Percentiles rank a stretch among this genome's conserved stretches.
Evolutionary conservation across 1,284 basidiomycete species (phyloP).

Genomic region (Sporisorium reilianum): DNA sequence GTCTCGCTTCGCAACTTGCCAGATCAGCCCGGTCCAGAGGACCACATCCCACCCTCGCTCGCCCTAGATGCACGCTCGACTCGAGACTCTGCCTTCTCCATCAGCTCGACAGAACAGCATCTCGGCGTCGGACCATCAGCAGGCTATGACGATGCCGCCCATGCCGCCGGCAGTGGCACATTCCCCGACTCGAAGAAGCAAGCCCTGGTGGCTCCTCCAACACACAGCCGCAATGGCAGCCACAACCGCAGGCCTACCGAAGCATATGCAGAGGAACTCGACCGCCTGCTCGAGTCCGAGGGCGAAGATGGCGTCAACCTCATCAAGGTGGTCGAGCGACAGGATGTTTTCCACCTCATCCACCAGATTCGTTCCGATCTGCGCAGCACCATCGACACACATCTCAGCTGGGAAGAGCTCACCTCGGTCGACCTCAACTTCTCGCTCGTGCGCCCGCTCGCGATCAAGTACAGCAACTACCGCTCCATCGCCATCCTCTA

Average conservation of each 20-base stretch:
- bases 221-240: slow-evolving; percentile 16
- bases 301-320: slow-evolving; percentile 53
- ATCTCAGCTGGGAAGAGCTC: slow-evolving; percentile 62
- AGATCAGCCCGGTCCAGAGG: slow-evolving; percentile 34
- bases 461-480: slow-evolving; percentile 57
- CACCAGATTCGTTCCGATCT: slow-evolving; percentile 55
- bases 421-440: slow-evolving; percentile 63
- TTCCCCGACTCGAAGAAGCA: slow-evolving; percentile 6
- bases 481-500: slow-evolving; percentile 78
- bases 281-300: slow-evolving; percentile 46
- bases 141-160: neutral
- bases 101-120: slow-evolving; percentile 35
- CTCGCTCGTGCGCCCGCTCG: slow-evolving; percentile 58
- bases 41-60: slow-evolving; percentile 26
- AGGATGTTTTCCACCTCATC: slow-evolving; percentile 57
- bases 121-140: slow-evolving; percentile 10
- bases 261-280: slow-evolving; percentile 37
- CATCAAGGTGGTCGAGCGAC: slow-evolving; percentile 48
- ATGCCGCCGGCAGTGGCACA: neutral
- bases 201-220: neutral
- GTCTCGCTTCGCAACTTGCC: slow-evolving; percentile 46
- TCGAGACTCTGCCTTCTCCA: slow-evolving; percentile 27
- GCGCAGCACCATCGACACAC: slow-evolving; percentile 58
- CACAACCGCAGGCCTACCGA: slow-evolving; percentile 26
- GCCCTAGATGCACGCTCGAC: slow-evolving; percentile 26